Percentiles rank a stretch among this genome's conserved stretches.
Conservation (phyloP, 1,139 yeast species). For the Spencermartinsiella ligniputridi region DNA sequence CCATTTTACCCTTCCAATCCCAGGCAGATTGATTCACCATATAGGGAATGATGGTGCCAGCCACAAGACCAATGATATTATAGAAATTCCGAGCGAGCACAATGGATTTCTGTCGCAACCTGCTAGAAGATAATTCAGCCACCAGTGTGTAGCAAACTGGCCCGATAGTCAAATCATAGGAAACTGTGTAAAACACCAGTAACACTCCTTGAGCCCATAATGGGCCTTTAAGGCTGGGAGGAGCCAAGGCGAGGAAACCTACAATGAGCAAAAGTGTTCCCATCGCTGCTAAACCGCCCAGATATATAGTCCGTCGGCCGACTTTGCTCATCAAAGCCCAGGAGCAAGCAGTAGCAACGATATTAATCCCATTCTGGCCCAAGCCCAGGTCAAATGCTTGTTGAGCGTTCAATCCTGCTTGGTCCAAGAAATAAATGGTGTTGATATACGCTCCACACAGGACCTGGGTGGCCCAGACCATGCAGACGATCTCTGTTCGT, state of each 20-base stretch:
- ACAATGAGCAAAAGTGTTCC: neutral
- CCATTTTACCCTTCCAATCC: slow-evolving; percentile 55
- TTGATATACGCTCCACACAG: slow-evolving; percentile 31
- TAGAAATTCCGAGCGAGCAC: slow-evolving; percentile 49
- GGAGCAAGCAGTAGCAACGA: slow-evolving; percentile 46
- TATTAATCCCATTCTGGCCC: slow-evolving; percentile 37
- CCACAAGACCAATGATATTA: slow-evolving; percentile 38
- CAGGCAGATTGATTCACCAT: slow-evolving; percentile 54
- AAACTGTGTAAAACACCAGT: neutral
- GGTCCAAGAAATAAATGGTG: slow-evolving; percentile 18
- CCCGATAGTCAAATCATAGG: slow-evolving; percentile 2
- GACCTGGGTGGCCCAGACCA: slow-evolving; percentile 34
- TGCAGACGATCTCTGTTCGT: slow-evolving; percentile 49
- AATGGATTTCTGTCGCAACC: slow-evolving; percentile 51
- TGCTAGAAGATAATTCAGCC: slow-evolving; percentile 45
- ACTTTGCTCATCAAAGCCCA: slow-evolving; percentile 45
- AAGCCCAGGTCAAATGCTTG: slow-evolving; percentile 12
- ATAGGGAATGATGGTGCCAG: slow-evolving; percentile 44
- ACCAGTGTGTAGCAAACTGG: slow-evolving; percentile 4
- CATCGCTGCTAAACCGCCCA: slow-evolving; percentile 40
- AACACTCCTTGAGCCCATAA: slow-evolving; percentile 3
- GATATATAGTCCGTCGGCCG: slow-evolving; percentile 48
- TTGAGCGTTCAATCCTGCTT: slow-evolving; percentile 15
- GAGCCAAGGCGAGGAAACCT: slow-evolving; percentile 1
- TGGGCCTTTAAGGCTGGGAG: slow-evolving; percentile 17